A percentile compares a stretch with the other conserved stretches of the same genome.
These are phyloP conservation scores for Sanghuangporus sanghuang DNA, from an alignment of 1,284 basidiomycete genomes.

Conservation along the genomic window DNA sequence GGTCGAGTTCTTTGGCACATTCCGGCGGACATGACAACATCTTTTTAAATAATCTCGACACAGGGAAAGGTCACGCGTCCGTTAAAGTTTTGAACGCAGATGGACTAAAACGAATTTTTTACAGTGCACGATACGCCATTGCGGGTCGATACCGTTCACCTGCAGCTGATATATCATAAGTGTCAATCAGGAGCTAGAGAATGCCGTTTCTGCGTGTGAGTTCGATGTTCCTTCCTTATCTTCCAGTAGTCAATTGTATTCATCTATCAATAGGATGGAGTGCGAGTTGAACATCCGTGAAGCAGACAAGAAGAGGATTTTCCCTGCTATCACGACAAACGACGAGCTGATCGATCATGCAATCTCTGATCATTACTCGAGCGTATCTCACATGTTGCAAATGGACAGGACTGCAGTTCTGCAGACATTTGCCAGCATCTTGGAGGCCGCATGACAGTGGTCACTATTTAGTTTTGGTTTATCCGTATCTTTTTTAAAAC, in stretches of 20 bases:
- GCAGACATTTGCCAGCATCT: background rate
- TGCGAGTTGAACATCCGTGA: background rate
- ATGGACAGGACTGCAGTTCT: background rate
- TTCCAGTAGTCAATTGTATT: background rate
- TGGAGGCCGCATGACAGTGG: background rate
- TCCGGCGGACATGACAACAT: no score
- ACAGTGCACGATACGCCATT: background rate
- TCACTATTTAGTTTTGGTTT: background rate
- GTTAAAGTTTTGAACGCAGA: background rate
- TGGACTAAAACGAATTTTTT: background rate
- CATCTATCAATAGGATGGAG: background rate
- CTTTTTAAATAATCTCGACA: background rate
- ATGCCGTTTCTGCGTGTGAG: slow-evolving; percentile 12
- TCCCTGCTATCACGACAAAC: background rate
- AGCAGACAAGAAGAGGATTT: background rate
- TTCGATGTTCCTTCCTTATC: background rate
- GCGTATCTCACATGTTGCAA: background rate
- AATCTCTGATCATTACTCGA: background rate
- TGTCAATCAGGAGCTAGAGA: background rate
- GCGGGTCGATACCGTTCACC: background rate
- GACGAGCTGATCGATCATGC: background rate
- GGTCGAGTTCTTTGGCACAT: background rate
- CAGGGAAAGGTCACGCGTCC: background rate
- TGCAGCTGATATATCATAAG: slow-evolving; percentile 4
- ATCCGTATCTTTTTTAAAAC: background rate